Evolutionary conservation across 352 stramenopile species (phyloP).

Genomic region (Pythium aristosporum): DNA sequence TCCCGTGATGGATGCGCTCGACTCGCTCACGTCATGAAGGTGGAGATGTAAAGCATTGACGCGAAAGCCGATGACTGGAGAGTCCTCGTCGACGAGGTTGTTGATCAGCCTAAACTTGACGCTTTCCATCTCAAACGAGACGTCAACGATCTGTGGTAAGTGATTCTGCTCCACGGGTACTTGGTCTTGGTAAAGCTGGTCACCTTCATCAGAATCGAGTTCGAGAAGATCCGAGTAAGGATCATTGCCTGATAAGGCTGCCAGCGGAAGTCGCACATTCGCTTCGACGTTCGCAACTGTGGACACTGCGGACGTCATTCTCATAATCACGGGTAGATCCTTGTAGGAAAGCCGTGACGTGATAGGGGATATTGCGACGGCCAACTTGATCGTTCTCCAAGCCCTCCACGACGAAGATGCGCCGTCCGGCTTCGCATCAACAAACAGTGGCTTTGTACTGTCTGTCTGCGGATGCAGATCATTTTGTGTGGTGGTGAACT

Average conservation of each 20-base stretch:
- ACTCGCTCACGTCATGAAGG: constrained; percentile 31
- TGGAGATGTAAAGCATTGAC: constrained; percentile 40
- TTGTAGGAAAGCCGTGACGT: constrained; percentile 65
- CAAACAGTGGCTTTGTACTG: background rate
- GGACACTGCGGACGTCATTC: constrained; percentile 32
- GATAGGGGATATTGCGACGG: constrained; percentile 49
- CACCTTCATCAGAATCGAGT: constrained; percentile 15
- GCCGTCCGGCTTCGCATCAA: constrained; percentile 6
- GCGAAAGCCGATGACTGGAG: constrained; percentile 67
- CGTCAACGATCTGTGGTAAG: constrained; percentile 6
- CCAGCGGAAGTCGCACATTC: constrained; percentile 18
- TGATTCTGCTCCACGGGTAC: background rate
- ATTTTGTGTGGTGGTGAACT: constrained; percentile 12
- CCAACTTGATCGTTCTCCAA: constrained; percentile 47
- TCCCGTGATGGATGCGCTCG: constrained; percentile 32
- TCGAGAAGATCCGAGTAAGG: constrained; percentile 25
- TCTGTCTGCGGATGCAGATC: background rate
- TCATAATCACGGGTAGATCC: constrained; percentile 67
- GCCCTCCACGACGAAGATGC: constrained; percentile 43
- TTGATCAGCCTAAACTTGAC: constrained; percentile 78
- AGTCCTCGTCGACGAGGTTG: constrained; percentile 81
- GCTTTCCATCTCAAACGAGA: constrained; percentile 31
- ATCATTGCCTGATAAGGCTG: constrained; percentile 19
- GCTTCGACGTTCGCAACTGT: constrained; percentile 8
- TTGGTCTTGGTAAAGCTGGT: constrained; percentile 2